Evolutionary conservation across 257 asterid species (phyloP).

Genomic region (Nicotiana sylvestris): DNA sequence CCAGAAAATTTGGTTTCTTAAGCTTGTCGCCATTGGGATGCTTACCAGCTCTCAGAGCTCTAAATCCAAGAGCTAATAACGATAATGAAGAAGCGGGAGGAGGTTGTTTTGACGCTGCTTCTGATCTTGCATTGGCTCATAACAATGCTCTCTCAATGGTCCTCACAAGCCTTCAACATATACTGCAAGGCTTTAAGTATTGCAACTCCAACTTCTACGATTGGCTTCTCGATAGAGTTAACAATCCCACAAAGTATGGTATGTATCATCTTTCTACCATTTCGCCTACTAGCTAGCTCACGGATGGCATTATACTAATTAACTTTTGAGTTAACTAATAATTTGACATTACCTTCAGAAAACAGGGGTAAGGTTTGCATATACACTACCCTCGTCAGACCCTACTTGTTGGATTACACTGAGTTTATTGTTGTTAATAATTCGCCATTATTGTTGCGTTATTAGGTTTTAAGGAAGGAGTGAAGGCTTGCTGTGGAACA

Average conservation of each 20-base stretch:
- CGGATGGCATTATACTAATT: too few species aligned
- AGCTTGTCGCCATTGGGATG: conserved; percentile 48
- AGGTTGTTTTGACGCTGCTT: conserved; percentile 50
- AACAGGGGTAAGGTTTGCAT: too few species aligned
- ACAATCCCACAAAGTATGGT: conserved; percentile 43
- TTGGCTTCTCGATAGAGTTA: conserved; percentile 43
- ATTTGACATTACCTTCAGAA: too few species aligned
- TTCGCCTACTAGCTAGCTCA: too few species aligned
- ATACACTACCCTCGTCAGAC: too few species aligned
- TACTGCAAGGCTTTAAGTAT: conserved; percentile 40
- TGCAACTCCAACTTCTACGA: conserved; percentile 44
- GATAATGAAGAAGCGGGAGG: conserved; percentile 8
- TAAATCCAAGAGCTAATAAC: conserved; percentile 22
- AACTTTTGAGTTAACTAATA: too few species aligned
- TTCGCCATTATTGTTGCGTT: not conserved
- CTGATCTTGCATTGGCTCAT: conserved; percentile 50
- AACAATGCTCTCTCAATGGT: conserved; percentile 32
- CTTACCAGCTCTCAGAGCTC: conserved; percentile 47
- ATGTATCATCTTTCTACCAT: not conserved
- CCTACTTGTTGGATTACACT: too few species aligned
- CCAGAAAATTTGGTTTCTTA: conserved; percentile 45
- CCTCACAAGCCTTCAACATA: conserved; percentile 28
- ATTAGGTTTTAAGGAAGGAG: conserved; percentile 48
- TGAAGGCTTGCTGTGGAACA: conserved; percentile 51
- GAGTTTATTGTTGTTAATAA: not conserved